A percentile compares a stretch with the other conserved stretches of the same genome.
phyloP scores from a whole-genome alignment of 2,329 filamentous ascomycete species.

The Ilyonectria mors-panacis region DNA sequence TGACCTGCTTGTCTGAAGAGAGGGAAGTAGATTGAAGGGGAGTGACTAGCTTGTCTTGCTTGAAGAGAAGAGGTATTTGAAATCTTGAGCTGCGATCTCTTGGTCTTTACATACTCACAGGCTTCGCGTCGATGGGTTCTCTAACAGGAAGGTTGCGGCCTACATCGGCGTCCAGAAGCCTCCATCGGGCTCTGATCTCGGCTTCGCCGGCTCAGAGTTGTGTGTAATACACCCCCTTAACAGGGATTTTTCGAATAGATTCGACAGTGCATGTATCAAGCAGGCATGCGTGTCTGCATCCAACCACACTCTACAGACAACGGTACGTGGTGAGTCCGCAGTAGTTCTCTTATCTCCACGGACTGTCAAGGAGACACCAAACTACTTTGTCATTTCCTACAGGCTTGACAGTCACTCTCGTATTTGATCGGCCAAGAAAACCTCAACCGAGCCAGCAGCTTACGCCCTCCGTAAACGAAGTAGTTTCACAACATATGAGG shows the following conservation, averaged over 20 bases:
- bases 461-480: background rate
- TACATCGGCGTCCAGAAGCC: background rate
- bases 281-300: background rate
- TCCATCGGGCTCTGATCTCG: background rate
- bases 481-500: background rate
- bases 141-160: background rate
- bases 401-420: background rate
- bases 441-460: no score
- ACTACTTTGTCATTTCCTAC: no score
- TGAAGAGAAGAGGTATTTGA: background rate
- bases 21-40: slow-evolving; percentile 1
- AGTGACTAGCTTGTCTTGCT: background rate
- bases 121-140: background rate
- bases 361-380: no score
- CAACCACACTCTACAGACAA: background rate
- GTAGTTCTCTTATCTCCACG: background rate
- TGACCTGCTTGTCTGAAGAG: slow-evolving; percentile 3
- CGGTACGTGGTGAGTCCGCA: background rate
- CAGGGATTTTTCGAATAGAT: background rate
- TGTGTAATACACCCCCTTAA: background rate
- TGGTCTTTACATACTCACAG: slow-evolving; percentile 14
- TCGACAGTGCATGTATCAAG: background rate
- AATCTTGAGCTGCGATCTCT: slow-evolving; percentile 4
- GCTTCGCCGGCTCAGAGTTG: background rate
- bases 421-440: background rate